phyloP scores from a whole-genome alignment of 139 green algal species.

The Chlamydomonas schloesseri region DNA sequence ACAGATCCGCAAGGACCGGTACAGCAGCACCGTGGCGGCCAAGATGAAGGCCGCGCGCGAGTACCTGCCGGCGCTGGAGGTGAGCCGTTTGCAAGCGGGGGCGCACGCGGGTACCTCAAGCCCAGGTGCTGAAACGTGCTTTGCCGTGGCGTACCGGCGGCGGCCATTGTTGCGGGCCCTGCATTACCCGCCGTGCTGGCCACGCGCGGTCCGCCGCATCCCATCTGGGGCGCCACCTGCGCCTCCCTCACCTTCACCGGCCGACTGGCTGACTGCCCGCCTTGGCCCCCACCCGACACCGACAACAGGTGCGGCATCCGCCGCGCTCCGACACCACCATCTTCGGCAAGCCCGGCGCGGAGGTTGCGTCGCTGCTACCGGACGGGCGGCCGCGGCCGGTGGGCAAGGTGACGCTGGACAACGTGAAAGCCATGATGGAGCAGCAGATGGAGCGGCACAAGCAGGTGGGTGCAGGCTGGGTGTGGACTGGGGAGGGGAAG shows the following conservation, averaged over 20 bases:
- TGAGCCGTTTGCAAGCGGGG: too few relatives aligned
- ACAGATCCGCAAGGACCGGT: constrained; percentile 53
- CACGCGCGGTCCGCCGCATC: too few relatives aligned
- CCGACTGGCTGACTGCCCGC: too few relatives aligned
- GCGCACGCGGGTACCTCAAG: too few relatives aligned
- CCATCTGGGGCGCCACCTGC: too few relatives aligned
- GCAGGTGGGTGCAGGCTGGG: not conserved
- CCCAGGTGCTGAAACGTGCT: too few relatives aligned
- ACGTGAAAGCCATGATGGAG: constrained; percentile 51
- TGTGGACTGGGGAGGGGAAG: too few relatives aligned
- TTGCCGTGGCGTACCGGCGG: too few relatives aligned
- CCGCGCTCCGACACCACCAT: constrained; percentile 50
- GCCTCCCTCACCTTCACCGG: too few relatives aligned
- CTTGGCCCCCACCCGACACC: too few relatives aligned
- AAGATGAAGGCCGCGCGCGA: constrained; percentile 65
- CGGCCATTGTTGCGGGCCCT: too few relatives aligned
- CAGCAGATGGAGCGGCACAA: constrained; percentile 49
- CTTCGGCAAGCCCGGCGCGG: constrained; percentile 37
- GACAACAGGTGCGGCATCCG: constrained; percentile 34
- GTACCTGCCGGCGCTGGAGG: constrained; percentile 51
- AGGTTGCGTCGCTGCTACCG: constrained; percentile 52
- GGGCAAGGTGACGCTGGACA: constrained; percentile 34
- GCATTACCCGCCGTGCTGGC: too few relatives aligned
- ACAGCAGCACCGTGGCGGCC: constrained; percentile 51
- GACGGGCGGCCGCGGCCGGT: constrained; percentile 4